Base-by-base conservation (phyloP, 2,329 filamentous ascomycete species). In the Claviceps capensis region DNA sequence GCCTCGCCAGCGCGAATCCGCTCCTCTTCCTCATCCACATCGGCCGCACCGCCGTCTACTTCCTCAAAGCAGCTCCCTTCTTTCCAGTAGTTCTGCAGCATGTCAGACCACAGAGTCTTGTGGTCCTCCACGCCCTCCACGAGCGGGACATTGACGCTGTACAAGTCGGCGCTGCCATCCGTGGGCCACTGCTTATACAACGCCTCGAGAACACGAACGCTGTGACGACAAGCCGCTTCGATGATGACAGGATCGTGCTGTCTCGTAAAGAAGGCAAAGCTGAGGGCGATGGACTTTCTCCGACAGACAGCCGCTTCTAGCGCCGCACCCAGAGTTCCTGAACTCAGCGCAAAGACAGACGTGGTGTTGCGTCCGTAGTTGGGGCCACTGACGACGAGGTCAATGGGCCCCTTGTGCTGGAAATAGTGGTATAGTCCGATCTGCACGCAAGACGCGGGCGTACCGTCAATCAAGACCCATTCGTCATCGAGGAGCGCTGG, bases 41-140 rank as follows among this genome's bases (percentile, higher is more conserved):
- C 80, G 4, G 77, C 78, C 2, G 75, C 73, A 13, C 78, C 77
- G 47, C 82, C 79, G 49, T 85, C 82, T 34, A 91, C 75, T 63
- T 88, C 89, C 60, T 88, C 77, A 67, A 96, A 97, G 63, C 88
- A 95, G 53, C 86, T 86, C 3, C 86, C 87, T n/a, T 77, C 75
- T 19, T 73, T 74, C 93, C 93, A 98, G 63, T 85, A 83, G 66
- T 97, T 98, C 69, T 95, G 88, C 61, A 97, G 70, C 77, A 96
- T 85, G 55, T 81, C 72, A 2, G 93, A 91, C 71, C 83, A 95
- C n/a, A 93, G 62, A 4, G 90, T 81, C 69, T 86, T 88, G 51
- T 77, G 76, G 17, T 71, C 65, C 58, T 83, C 83, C 1, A 96
- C 80, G 6, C 82, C 84, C 54, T 86, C 83, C 14, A 93, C 76